phyloP scores from a whole-genome alignment of 768 basidiomycete species.

The Russula foetens region DNA sequence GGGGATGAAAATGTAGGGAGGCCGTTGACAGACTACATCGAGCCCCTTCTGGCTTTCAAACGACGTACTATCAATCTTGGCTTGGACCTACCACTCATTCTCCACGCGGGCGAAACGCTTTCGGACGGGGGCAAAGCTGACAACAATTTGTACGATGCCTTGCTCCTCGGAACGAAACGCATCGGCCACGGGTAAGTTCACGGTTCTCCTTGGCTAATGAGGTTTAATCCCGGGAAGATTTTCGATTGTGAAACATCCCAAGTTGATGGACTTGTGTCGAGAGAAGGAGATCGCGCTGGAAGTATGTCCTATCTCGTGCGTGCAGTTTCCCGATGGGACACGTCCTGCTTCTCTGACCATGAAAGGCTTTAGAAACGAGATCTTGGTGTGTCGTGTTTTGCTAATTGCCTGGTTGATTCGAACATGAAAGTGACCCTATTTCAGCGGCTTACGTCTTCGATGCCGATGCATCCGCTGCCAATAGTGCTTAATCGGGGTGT shows the following conservation, averaged over 20 bases:
- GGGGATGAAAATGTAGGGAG: constrained; percentile 57
- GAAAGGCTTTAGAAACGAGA: constrained; percentile 48
- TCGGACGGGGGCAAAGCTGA: constrained; percentile 69
- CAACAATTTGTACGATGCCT: constrained; percentile 68
- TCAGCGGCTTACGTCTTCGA: constrained; percentile 67
- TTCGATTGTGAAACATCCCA: constrained; percentile 71
- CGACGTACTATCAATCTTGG: constrained; percentile 47
- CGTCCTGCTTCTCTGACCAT: background rate
- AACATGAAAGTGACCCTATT: no score
- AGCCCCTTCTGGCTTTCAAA: constrained; percentile 51
- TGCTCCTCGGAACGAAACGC: constrained; percentile 67
- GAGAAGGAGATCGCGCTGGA: constrained; percentile 59
- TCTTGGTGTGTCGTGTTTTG: constrained; percentile 38
- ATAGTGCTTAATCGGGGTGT: constrained; percentile 65
- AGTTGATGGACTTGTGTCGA: constrained; percentile 57
- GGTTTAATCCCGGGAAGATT: constrained; percentile 36
- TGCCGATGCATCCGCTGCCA: constrained; percentile 73
- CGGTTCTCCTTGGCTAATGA: background rate
- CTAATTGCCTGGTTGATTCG: background rate
- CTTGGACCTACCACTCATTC: constrained; percentile 65
- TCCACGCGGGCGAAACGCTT: constrained; percentile 76
- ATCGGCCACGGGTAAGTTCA: constrained; percentile 67
- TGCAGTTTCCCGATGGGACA: constrained; percentile 17
- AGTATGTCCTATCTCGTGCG: constrained; percentile 76
- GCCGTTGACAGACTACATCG: constrained; percentile 56